A percentile compares a stretch with the other conserved stretches of the same genome.
These are phyloP conservation scores for Solanum pinnatisectum DNA, from an alignment of 257 asterid species.

Conservation along the genomic window DNA sequence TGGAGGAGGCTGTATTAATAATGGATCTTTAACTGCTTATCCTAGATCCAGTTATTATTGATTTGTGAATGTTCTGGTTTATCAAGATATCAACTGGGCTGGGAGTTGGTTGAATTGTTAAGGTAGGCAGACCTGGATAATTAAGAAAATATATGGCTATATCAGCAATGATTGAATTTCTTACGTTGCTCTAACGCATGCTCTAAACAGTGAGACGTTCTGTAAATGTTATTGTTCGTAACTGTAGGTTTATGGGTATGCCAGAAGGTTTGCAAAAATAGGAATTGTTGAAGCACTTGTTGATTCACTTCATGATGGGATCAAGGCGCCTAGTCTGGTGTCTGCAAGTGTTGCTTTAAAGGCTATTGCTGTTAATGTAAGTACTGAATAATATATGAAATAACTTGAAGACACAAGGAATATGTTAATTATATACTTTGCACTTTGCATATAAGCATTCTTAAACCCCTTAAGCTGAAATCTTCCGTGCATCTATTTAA, in stretches of 20 bases:
- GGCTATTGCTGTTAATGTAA: conserved; percentile 87
- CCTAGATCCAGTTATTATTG: not conserved
- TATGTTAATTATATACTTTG: not conserved
- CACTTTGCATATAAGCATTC: not conserved
- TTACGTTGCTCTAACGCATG: not conserved
- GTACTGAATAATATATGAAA: conserved; percentile 10
- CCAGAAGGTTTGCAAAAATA: conserved; percentile 66
- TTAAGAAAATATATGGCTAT: not conserved
- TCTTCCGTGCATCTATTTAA: not conserved
- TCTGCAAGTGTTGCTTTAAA: conserved; percentile 80
- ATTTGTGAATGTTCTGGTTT: not conserved
- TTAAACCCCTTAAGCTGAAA: not conserved
- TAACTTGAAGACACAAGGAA: not conserved
- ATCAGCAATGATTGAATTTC: not conserved
- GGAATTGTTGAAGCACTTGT: conserved; percentile 73
- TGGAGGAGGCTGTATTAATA: not conserved
- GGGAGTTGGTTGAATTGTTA: not conserved
- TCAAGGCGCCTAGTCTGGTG: conserved; percentile 47
- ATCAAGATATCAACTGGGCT: not conserved
- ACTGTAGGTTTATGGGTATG: conserved; percentile 85
- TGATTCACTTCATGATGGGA: conserved; percentile 67
- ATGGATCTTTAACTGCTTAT: not conserved
- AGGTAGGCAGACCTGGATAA: not conserved
- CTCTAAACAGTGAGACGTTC: not conserved
- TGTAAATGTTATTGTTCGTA: not conserved